These are phyloP conservation scores for Boletus eberwhitei DNA, from an alignment of 768 basidiomycete genomes.

Conservation along the genomic window DNA sequence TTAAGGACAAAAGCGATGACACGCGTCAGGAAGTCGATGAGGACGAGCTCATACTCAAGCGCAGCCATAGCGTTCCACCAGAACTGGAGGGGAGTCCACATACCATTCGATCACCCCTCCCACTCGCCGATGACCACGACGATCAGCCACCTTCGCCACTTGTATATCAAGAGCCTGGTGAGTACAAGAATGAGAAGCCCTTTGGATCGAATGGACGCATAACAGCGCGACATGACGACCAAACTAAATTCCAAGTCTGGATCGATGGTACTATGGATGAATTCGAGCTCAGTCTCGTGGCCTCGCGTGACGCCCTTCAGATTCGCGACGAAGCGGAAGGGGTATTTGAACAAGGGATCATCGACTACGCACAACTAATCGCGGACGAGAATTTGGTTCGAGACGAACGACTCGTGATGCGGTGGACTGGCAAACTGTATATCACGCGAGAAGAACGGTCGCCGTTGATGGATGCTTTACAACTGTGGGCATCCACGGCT, in stretches of 20 bases:
- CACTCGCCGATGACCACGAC: slow-evolving; percentile 20
- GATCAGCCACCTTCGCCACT: slow-evolving; percentile 13
- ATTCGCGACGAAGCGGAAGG: slow-evolving; percentile 49
- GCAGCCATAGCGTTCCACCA: slow-evolving; percentile 60
- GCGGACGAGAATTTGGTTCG: slow-evolving; percentile 58
- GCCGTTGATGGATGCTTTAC: slow-evolving; percentile 71
- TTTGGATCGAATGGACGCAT: slow-evolving; percentile 57
- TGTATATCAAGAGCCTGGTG: slow-evolving; percentile 1
- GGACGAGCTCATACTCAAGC: slow-evolving; percentile 30
- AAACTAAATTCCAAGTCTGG: slow-evolving; percentile 59
- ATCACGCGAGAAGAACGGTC: slow-evolving; percentile 74
- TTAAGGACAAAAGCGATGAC: slow-evolving; percentile 18
- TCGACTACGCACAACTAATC: slow-evolving; percentile 66
- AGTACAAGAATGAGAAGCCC: slow-evolving; percentile 1
- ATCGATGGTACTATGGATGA: slow-evolving; percentile 56
- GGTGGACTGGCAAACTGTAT: slow-evolving; percentile 72
- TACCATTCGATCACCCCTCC: slow-evolving; percentile 20
- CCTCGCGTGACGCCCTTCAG: slow-evolving; percentile 29
- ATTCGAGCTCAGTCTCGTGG: slow-evolving; percentile 75
- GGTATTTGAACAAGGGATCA: slow-evolving; percentile 55
- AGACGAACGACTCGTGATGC: slow-evolving; percentile 66
- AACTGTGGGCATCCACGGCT: slow-evolving; percentile 48
- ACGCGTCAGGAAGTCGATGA: slow-evolving; percentile 13
- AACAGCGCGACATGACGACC: slow-evolving; percentile 55
- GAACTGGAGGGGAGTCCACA: slow-evolving; percentile 45